These are phyloP conservation scores for Xylaria sp. DNA, from an alignment of 2,329 filamentous ascomycete genomes.

Conservation along the genomic window DNA sequence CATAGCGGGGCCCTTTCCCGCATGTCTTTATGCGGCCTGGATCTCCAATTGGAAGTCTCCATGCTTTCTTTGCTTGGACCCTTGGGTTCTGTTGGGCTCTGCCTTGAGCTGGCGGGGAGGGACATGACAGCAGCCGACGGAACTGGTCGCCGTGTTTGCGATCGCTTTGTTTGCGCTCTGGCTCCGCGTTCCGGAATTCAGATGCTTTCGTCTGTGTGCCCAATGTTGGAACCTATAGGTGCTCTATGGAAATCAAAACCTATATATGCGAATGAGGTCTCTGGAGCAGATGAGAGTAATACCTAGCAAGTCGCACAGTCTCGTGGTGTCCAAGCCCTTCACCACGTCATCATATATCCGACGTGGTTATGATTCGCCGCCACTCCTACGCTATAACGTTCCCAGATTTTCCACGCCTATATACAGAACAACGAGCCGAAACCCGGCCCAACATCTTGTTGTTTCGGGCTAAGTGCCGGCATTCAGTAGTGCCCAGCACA, in stretches of 20 bases:
- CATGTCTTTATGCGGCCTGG: not conserved
- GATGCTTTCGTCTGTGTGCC: not conserved
- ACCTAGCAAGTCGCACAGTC: not conserved
- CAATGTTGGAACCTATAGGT: not conserved
- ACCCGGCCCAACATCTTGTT: conserved; percentile 4
- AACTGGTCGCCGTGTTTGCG: not conserved
- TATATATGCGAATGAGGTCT: not conserved
- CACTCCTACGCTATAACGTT: not conserved
- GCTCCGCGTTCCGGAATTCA: not conserved
- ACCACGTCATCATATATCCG: conserved; percentile 16
- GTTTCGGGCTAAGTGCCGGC: not conserved
- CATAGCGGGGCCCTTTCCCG: not conserved
- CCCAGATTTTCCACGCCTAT: not conserved
- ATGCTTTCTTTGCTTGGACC: too few relatives aligned
- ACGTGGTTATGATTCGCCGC: conserved; percentile 6
- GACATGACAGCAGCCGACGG: not conserved
- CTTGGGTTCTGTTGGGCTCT: too few relatives aligned
- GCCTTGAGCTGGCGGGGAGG: too few relatives aligned
- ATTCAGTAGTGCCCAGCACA: not conserved
- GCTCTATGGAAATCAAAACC: not conserved
- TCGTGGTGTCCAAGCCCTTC: not conserved
- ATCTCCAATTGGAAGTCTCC: too few relatives aligned
- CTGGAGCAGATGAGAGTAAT: not conserved
- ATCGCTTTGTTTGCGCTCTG: not conserved
- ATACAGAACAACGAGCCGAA: conserved; percentile 4